Percentiles rank a stretch among this genome's conserved stretches.
Evolutionary conservation across 108 stramenopile species (phyloP).

Genomic region (Thalassiosira profunda): DNA sequence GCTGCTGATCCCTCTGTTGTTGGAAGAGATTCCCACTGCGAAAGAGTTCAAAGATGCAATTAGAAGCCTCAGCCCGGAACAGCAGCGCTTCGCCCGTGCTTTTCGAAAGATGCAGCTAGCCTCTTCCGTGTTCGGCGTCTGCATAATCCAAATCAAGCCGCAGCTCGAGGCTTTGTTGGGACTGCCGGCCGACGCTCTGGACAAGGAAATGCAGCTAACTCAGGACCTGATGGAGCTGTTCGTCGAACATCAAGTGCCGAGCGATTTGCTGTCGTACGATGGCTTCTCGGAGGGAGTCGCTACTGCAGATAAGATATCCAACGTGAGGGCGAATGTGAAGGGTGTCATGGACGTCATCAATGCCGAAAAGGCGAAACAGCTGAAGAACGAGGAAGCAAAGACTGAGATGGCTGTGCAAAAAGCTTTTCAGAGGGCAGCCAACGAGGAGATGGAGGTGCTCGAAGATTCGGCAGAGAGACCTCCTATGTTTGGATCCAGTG

Average conservation of each 20-base stretch:
- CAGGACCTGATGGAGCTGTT: conserved; percentile 87
- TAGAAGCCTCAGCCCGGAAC: conserved; percentile 84
- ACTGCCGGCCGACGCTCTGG: conserved; percentile 65
- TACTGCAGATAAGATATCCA: conserved; percentile 56
- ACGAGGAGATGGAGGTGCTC: not conserved
- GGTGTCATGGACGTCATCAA: conserved; percentile 72
- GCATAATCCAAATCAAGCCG: conserved; percentile 87
- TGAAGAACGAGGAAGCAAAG: conserved; percentile 51
- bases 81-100: conserved; percentile 78
- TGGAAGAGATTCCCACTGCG: conserved; percentile 83
- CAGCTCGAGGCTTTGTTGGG: conserved; percentile 81
- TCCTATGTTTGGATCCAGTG: no score
- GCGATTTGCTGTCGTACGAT: conserved; percentile 84
- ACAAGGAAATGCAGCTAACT: conserved; percentile 88
- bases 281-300: conserved; percentile 44
- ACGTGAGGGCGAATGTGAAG: conserved; percentile 70
- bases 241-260: conserved; percentile 87
- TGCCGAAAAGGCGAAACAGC: conserved; percentile 53
- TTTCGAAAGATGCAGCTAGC: conserved; percentile 86
- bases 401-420: conserved; percentile 55
- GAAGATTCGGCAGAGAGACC: no score
- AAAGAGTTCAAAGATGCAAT: conserved; percentile 92
- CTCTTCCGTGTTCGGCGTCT: conserved; percentile 83
- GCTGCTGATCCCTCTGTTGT: conserved; percentile 74
- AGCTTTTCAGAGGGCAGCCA: conserved; percentile 15